These are phyloP conservation scores for Adansonia madagascariensis DNA, from an alignment of 441 rosid species.

Conservation along the genomic window DNA sequence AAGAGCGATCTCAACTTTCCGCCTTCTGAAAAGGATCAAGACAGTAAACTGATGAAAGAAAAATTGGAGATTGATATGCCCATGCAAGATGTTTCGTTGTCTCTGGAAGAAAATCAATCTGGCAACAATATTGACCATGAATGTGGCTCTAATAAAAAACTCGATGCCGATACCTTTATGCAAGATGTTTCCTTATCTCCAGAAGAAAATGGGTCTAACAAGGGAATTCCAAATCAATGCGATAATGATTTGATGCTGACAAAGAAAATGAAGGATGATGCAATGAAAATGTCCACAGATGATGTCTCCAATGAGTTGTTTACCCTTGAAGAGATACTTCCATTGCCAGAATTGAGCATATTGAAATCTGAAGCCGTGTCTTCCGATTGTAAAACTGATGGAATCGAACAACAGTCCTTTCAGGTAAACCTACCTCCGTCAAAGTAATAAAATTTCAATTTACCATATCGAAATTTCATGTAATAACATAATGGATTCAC, in stretches of 20 bases:
- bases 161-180: constrained; percentile 15
- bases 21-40: constrained; percentile 36
- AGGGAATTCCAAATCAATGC: constrained; percentile 22
- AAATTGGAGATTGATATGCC: constrained; percentile 22
- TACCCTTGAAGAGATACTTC: constrained; percentile 50
- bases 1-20: constrained; percentile 25
- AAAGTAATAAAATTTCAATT: constrained; percentile 10
- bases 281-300: constrained; percentile 29
- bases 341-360: constrained; percentile 34
- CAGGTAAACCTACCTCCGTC: constrained; percentile 35
- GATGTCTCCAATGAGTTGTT: constrained; percentile 32
- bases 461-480: neutral
- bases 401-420: constrained; percentile 33
- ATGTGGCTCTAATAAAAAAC: constrained; percentile 25
- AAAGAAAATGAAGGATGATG: constrained; percentile 26
- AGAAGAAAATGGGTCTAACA: constrained; percentile 36
- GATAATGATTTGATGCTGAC: constrained; percentile 33
- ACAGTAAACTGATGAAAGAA: constrained; percentile 18
- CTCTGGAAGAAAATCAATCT: constrained; percentile 37
- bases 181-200: constrained; percentile 35
- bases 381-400: constrained; percentile 14
- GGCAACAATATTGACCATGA: constrained; percentile 27
- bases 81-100: constrained; percentile 29
- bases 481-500: neutral
- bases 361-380: constrained; percentile 28